Conservation (phyloP, 495 filamentous ascomycete species). For the Penicillium waksmanii region DNA sequence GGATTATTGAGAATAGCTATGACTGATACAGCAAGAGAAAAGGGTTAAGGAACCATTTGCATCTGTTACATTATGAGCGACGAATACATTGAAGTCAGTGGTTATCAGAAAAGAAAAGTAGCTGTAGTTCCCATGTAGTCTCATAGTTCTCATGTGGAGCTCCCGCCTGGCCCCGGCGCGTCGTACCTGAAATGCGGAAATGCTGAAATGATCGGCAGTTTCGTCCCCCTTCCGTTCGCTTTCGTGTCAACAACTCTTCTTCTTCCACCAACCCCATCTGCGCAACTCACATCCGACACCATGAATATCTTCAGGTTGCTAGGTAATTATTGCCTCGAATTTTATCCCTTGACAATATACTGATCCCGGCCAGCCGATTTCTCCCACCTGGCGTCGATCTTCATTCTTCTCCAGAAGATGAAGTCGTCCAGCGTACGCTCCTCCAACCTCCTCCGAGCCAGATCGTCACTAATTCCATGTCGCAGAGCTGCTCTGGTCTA, state of each 20-base stretch:
- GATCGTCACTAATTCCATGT: conserved; percentile 9
- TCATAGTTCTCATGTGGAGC: not conserved
- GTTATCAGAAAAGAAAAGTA: too few relatives aligned
- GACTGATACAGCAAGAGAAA: too few relatives aligned
- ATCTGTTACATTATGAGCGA: too few relatives aligned
- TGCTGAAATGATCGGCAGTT: conserved; percentile 25
- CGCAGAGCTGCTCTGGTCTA: conserved; percentile 91
- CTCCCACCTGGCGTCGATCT: conserved; percentile 90
- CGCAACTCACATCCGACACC: conserved; percentile 19
- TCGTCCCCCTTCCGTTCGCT: conserved; percentile 26
- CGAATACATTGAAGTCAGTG: too few relatives aligned
- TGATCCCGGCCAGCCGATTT: conserved; percentile 70
- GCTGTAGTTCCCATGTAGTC: too few relatives aligned
- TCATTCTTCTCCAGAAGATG: conserved; percentile 97
- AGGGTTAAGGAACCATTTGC: too few relatives aligned
- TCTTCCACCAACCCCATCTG: not conserved
- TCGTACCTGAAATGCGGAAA: too few relatives aligned
- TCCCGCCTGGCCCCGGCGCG: conserved; percentile 12
- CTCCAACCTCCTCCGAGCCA: not conserved
- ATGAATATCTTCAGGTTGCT: conserved; percentile 92
- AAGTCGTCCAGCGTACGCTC: conserved; percentile 75
- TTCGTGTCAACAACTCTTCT: conserved; percentile 38
- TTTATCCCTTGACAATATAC: conserved; percentile 3
- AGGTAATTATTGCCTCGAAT: conserved; percentile 56
- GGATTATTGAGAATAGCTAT: conserved; percentile 62